Evolutionary conservation across 2,329 filamentous ascomycete species (phyloP).

Genomic region (Colletotrichum sp.): DNA sequence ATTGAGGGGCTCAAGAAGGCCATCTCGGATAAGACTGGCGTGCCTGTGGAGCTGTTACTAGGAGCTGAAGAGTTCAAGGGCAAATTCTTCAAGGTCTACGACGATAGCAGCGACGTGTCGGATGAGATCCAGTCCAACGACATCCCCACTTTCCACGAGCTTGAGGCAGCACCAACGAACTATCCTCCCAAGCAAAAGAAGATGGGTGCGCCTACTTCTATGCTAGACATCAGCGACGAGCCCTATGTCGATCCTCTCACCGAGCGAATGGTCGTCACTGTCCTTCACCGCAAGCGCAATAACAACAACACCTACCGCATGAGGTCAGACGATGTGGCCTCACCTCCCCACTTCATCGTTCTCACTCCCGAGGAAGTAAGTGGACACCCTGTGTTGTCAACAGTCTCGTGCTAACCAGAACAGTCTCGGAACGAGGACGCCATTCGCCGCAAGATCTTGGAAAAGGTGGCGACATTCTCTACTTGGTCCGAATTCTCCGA

Average conservation of each 20-base stretch:
- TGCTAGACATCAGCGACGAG: slow-evolving; percentile 54
- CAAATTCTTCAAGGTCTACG: slow-evolving; percentile 87
- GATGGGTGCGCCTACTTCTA: slow-evolving; percentile 43
- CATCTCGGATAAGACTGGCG: slow-evolving; percentile 69
- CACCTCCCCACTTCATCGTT: slow-evolving; percentile 73
- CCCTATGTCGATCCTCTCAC: slow-evolving; percentile 55
- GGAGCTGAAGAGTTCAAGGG: slow-evolving; percentile 82
- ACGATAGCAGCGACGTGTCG: slow-evolving; percentile 69
- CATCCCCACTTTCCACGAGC: slow-evolving; percentile 74
- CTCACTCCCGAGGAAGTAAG: slow-evolving; percentile 75
- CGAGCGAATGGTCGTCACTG: slow-evolving; percentile 72
- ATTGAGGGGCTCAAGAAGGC: slow-evolving; percentile 73
- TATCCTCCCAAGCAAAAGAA: slow-evolving; percentile 63
- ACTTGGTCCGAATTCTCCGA: slow-evolving; percentile 61
- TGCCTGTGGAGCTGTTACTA: slow-evolving; percentile 72
- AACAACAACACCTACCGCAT: not conserved
- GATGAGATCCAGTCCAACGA: slow-evolving; percentile 75
- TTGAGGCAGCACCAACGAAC: slow-evolving; percentile 82
- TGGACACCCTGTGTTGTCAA: slow-evolving; percentile 26
- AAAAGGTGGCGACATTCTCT: slow-evolving; percentile 77
- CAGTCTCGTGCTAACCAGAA: not conserved
- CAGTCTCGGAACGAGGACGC: slow-evolving; percentile 64
- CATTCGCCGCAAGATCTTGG: slow-evolving; percentile 81
- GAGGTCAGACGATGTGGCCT: slow-evolving; percentile 30
- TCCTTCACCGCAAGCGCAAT: slow-evolving; percentile 61